These are phyloP conservation scores for Thalia dealbata DNA, from an alignment of 176 grass and related monocot genomes.

Conservation along the genomic window DNA sequence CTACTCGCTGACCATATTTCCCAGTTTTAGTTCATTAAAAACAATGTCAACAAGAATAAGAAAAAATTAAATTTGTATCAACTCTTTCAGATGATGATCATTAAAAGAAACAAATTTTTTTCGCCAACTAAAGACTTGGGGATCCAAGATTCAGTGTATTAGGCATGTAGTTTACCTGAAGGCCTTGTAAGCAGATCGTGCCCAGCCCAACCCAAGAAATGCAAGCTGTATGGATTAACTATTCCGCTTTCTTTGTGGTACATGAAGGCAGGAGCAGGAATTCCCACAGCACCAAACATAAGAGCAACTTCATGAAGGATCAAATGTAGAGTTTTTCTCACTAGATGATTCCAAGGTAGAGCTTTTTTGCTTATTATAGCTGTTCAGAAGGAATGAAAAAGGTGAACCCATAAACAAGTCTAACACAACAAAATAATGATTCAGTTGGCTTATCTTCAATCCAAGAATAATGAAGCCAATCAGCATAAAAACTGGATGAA, in stretches of 20 bases:
- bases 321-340: slow-evolving; percentile 52
- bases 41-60: not conserved
- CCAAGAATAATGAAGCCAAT: slow-evolving; percentile 78
- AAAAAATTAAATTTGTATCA: not conserved
- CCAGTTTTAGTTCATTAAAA: not conserved
- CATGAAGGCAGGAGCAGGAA: slow-evolving; percentile 85
- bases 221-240: slow-evolving; percentile 82
- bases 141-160: not conserved
- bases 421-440: not conserved
- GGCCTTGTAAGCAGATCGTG: slow-evolving; percentile 49
- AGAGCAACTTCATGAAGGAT: slow-evolving; percentile 53
- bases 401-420: not conserved
- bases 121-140: not conserved
- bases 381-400: slow-evolving; percentile 14
- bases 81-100: not conserved
- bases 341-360: slow-evolving; percentile 54
- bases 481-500: slow-evolving; percentile 93
- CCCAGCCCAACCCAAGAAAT: slow-evolving; percentile 90
- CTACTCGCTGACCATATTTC: too few species aligned
- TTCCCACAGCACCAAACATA: slow-evolving; percentile 57
- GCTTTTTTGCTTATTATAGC: slow-evolving; percentile 77
- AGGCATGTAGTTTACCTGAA: slow-evolving; percentile 37
- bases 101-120: not conserved
- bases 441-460: slow-evolving; percentile 47
- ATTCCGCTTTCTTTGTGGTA: slow-evolving; percentile 89